Evolutionary conservation across 2,329 filamentous ascomycete genomes (phyloP).

Genomic region (Penicillium sp.): DNA sequence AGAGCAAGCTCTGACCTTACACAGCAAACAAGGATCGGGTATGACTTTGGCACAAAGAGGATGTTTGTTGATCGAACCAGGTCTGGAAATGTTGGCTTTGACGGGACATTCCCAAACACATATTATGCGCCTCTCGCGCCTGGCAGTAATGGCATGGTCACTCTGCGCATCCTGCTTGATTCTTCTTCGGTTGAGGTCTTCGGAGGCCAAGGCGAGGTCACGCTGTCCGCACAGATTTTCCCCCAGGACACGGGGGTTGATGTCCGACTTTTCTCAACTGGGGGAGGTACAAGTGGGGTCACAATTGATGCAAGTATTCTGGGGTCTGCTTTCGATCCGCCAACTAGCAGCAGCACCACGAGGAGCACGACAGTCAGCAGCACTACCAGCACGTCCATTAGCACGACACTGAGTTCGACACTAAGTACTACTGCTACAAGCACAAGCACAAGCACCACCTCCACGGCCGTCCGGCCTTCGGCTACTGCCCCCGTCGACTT

Average conservation of each 20-base stretch:
- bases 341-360: too few species aligned
- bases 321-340: too few species aligned
- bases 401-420: too few species aligned
- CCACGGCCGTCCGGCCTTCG: too few species aligned
- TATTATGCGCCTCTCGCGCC: slow-evolving; percentile 27
- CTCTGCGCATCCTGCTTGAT: slow-evolving; percentile 31
- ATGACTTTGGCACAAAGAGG: slow-evolving; percentile 29
- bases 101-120: slow-evolving; percentile 24
- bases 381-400: too few species aligned
- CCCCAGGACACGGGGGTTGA: slow-evolving; percentile 20
- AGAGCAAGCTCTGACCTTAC: slow-evolving; percentile 22
- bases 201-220: slow-evolving; percentile 30
- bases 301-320: too few species aligned
- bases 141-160: slow-evolving; percentile 21
- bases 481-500: too few species aligned
- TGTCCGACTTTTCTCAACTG: neutral
- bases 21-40: slow-evolving; percentile 32
- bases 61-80: slow-evolving; percentile 31
- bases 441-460: too few species aligned
- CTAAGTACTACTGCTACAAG: too few species aligned
- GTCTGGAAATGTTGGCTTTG: slow-evolving; percentile 29
- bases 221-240: slow-evolving; percentile 35
- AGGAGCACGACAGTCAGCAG: too few species aligned
- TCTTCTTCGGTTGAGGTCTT: slow-evolving; percentile 36
- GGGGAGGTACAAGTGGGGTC: neutral